These are phyloP conservation scores for Rhizophagus clarus DNA, from an alignment of 192 early-diverging fungal genomes.

Conservation along the genomic window DNA sequence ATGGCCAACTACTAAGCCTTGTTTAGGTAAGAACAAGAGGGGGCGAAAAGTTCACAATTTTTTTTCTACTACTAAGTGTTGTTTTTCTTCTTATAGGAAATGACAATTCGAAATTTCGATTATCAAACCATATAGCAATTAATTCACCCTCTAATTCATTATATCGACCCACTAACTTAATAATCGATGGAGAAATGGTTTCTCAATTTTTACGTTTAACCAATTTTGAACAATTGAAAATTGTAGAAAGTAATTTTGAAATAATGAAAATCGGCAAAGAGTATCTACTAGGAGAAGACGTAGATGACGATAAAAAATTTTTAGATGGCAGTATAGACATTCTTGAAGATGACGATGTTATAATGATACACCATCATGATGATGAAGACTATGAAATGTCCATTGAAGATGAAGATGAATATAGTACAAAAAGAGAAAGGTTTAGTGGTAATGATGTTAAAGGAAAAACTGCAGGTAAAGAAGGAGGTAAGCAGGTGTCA, in stretches of 20 bases:
- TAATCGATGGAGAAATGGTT: slow-evolving; percentile 26
- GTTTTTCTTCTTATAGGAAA: neutral
- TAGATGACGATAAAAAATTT: neutral
- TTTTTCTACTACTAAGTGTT: neutral
- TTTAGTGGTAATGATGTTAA: neutral
- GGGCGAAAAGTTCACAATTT: neutral
- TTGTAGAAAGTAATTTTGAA: neutral
- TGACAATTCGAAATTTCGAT: neutral
- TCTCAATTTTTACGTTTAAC: slow-evolving; percentile 19
- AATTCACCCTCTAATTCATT: neutral
- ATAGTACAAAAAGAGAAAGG: neutral
- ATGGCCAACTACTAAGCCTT: slow-evolving; percentile 16
- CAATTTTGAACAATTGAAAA: slow-evolving; percentile 4
- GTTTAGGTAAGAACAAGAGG: slow-evolving; percentile 2
- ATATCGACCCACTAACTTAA: neutral
- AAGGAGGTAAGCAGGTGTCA: neutral
- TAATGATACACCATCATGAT: neutral
- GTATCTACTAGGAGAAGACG: neutral
- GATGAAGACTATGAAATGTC: neutral
- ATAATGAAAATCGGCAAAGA: neutral
- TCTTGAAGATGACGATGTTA: neutral
- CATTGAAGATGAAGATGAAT: neutral
- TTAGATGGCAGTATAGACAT: neutral
- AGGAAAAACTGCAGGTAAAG: neutral
- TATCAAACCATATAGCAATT: neutral